Evolutionary conservation across 2,329 filamentous ascomycete genomes (phyloP), one percentile per base, ranked within the genome.

Genomic region (Phialocephala sp.): DNA sequence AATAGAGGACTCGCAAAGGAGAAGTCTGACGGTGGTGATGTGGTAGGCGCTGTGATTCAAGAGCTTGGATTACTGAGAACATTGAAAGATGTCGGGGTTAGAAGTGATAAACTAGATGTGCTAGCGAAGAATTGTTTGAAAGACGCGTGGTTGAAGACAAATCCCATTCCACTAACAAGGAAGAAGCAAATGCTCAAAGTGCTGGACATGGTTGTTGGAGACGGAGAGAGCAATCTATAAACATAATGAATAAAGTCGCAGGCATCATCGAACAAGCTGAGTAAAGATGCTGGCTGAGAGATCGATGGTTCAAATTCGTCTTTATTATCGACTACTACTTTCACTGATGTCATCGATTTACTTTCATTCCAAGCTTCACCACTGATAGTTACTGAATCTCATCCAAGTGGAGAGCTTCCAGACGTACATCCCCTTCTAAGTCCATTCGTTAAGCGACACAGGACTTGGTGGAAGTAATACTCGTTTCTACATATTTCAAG

Each of bases 51-150:
- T 2, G 75, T 87, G 2, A 80, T 87, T 59, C 76, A 79, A 6
- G 79, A 80, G 36, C 72, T 88, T 18, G 84, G 80, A 0, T 77
- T 87, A 80, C 84, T 84, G 14, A 77, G 82, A 61, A 81, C 80
- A 2, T 70, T 87, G 45, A 79, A 77, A 47, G 83, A 83, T 4
- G 81, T 86, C 4, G 79, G 80, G 0, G 79, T 88, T 1, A 79
- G 79, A 0, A 75, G 77, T 24, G 82, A 87, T 8, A 79, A 80
- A 71, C 72, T 85, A 18, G 79, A 81, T n/a, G 69, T 64, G 4
- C 72, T 88, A 55, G 84, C 85, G 0, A 74, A 76, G 66, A 80
- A 82, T 64, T 81, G 80, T 68, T 72, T 87, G 69, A 72, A 79
- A 2, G 83, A 87, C 72, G 75, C 78, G 14, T 84, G 80, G 79